A percentile compares a stretch with the other conserved stretches of the same genome.
phyloP scores from a whole-genome alignment of 352 stramenopile species.

The Phytophthora foliorum region DNA sequence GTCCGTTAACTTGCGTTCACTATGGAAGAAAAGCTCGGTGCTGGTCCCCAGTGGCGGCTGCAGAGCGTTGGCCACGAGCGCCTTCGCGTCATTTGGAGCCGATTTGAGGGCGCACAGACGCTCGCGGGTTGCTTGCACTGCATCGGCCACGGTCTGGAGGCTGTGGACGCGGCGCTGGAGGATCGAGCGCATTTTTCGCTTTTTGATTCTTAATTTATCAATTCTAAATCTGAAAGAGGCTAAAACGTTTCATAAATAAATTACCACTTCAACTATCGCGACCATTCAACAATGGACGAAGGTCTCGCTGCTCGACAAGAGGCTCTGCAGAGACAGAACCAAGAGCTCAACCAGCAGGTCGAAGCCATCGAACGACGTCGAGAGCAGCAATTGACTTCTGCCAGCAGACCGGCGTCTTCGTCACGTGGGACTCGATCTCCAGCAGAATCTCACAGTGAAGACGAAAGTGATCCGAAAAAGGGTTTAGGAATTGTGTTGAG shows the following conservation, averaged over 20 bases:
- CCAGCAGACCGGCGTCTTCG: conserved; percentile 19
- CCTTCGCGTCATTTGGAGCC: conserved; percentile 58
- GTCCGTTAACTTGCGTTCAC: conserved; percentile 51
- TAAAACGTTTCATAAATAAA: neutral
- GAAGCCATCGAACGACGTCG: conserved; percentile 72
- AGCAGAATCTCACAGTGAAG: neutral
- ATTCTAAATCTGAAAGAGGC: neutral
- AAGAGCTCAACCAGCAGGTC: conserved; percentile 70
- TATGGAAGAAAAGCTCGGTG: conserved; percentile 71
- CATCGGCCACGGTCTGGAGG: conserved; percentile 25
- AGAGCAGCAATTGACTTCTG: conserved; percentile 50
- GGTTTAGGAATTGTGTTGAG: conserved; percentile 59
- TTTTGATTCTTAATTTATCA: neutral
- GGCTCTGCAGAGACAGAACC: conserved; percentile 69
- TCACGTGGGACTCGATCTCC: conserved; percentile 27
- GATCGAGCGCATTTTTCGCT: too few species aligned
- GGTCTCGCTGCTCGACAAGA: conserved; percentile 66
- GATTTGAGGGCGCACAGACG: conserved; percentile 20
- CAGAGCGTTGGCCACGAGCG: conserved; percentile 61
- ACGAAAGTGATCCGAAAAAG: conserved; percentile 19
- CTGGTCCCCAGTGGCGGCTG: conserved; percentile 43
- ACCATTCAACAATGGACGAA: conserved; percentile 57
- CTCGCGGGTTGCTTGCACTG: conserved; percentile 34
- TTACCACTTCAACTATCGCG: neutral
- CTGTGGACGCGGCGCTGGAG: conserved; percentile 26